These are phyloP conservation scores for Petunia secreta DNA, from an alignment of 257 asterid species.

Conservation along the genomic window DNA sequence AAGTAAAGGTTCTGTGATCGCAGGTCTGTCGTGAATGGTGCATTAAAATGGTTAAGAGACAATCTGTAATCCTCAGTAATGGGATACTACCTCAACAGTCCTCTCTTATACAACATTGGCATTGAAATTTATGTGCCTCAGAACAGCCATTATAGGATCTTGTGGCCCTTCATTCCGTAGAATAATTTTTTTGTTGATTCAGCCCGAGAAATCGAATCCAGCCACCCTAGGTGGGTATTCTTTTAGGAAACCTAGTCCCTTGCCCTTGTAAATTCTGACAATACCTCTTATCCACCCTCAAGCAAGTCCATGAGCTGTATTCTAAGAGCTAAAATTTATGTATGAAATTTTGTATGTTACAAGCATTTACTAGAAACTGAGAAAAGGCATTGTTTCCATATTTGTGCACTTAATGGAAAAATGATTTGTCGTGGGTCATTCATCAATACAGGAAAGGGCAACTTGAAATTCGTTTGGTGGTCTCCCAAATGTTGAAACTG, in stretches of 20 bases:
- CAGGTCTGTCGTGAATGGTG: conserved; percentile 31
- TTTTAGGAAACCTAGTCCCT: conserved; percentile 14
- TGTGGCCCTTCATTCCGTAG: neutral
- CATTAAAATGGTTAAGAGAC: conserved; percentile 25
- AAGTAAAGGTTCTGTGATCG: neutral
- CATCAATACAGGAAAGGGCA: neutral
- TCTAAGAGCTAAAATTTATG: conserved; percentile 21
- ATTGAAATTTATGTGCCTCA: conserved; percentile 14
- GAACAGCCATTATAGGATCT: conserved; percentile 21
- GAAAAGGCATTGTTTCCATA: neutral
- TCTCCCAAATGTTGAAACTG: neutral
- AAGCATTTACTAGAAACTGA: neutral
- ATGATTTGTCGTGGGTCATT: neutral
- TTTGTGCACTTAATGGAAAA: neutral
- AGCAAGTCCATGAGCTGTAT: neutral
- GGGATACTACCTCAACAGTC: conserved; percentile 22
- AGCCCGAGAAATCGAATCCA: neutral
- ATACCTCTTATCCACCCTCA: neutral
- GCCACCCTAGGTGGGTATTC: neutral
- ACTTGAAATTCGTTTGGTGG: neutral
- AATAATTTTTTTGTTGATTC: neutral
- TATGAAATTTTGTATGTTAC: conserved; percentile 23
- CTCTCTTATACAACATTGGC: neutral
- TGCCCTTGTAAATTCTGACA: conserved; percentile 26
- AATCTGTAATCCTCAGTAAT: neutral